These are phyloP conservation scores for Septoria linicola DNA, from an alignment of 2,329 filamentous ascomycete genomes.

Conservation along the genomic window DNA sequence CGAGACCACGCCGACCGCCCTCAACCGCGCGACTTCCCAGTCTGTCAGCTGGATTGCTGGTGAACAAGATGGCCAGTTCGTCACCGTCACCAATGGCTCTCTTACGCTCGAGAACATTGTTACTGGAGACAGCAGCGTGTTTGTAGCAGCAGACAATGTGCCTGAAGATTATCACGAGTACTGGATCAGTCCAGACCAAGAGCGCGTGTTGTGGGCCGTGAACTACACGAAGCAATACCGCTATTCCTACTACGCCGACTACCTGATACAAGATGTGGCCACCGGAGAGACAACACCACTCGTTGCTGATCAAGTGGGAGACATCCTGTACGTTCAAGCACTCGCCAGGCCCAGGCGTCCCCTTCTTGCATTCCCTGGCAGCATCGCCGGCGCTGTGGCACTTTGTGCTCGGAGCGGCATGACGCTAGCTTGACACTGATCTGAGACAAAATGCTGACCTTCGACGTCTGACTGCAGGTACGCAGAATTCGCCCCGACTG, in stretches of 20 bases:
- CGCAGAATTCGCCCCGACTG: slow-evolving; percentile 59
- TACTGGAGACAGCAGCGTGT: slow-evolving; percentile 56
- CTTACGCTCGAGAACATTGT: slow-evolving; percentile 63
- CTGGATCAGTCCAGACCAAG: slow-evolving; percentile 61
- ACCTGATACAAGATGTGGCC: slow-evolving; percentile 62
- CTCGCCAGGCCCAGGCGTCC: too few species aligned
- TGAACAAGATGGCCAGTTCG: slow-evolving; percentile 62
- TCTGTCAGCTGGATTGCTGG: slow-evolving; percentile 55
- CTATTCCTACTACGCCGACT: slow-evolving; percentile 66
- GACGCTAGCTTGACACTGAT: too few species aligned
- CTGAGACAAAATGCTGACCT: too few species aligned
- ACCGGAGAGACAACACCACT: slow-evolving; percentile 57
- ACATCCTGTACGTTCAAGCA: too few species aligned
- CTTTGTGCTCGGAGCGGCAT: too few species aligned
- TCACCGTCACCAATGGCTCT: slow-evolving; percentile 53
- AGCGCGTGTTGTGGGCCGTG: slow-evolving; percentile 60
- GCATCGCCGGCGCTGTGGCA: too few species aligned
- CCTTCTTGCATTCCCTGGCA: too few species aligned
- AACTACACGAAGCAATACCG: slow-evolving; percentile 70
- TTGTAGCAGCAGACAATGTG: slow-evolving; percentile 59
- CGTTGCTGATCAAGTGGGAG: slow-evolving; percentile 58
- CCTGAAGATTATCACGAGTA: slow-evolving; percentile 58
- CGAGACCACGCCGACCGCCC: slow-evolving; percentile 22
- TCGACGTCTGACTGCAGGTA: too few species aligned
- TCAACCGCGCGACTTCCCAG: slow-evolving; percentile 14